Conservation (phyloP, 352 stramenopile genomes). For the Phytopythium montanum region DNA sequence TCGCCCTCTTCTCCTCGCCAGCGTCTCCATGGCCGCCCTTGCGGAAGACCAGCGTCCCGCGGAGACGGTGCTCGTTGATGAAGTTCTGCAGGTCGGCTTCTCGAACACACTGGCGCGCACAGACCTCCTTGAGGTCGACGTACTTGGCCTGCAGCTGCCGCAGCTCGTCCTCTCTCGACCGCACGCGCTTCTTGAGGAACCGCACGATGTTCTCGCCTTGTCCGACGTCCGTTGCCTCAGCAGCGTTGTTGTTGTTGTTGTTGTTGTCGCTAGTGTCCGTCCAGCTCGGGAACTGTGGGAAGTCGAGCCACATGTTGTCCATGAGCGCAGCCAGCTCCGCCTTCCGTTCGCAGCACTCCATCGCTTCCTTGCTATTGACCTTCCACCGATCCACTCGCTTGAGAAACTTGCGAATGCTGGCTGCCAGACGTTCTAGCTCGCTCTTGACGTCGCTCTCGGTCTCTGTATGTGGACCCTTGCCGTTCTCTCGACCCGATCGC, state of each 20-base stretch:
- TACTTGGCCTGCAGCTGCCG: conserved; percentile 60
- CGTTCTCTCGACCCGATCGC: conserved; percentile 2
- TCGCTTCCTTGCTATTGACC: conserved; percentile 33
- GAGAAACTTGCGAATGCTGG: conserved; percentile 40
- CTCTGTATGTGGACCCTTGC: conserved; percentile 9
- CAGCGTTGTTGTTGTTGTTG: conserved; percentile 11
- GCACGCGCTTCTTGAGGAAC: conserved; percentile 60
- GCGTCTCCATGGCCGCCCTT: conserved; percentile 22
- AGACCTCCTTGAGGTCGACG: conserved; percentile 72
- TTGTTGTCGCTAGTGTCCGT: conserved; percentile 4
- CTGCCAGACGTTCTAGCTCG: conserved; percentile 38
- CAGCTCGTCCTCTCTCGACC: conserved; percentile 55
- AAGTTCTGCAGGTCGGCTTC: conserved; percentile 79
- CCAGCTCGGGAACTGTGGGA: conserved; percentile 36
- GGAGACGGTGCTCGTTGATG: conserved; percentile 75
- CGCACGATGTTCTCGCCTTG: conserved; percentile 24
- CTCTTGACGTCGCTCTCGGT: conserved; percentile 14
- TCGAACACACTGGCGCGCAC: conserved; percentile 67
- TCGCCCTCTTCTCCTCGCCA: conserved; percentile 12
- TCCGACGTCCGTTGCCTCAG: conserved; percentile 6
- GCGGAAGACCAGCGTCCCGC: conserved; percentile 57
- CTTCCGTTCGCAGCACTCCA: conserved; percentile 29
- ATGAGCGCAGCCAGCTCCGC: conserved; percentile 30
- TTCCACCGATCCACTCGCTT: conserved; percentile 54
- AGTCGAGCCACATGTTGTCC: conserved; percentile 49